Evolutionary conservation across 2,329 filamentous ascomycete species (phyloP).

Genomic region (Botrytis hyacinthi): DNA sequence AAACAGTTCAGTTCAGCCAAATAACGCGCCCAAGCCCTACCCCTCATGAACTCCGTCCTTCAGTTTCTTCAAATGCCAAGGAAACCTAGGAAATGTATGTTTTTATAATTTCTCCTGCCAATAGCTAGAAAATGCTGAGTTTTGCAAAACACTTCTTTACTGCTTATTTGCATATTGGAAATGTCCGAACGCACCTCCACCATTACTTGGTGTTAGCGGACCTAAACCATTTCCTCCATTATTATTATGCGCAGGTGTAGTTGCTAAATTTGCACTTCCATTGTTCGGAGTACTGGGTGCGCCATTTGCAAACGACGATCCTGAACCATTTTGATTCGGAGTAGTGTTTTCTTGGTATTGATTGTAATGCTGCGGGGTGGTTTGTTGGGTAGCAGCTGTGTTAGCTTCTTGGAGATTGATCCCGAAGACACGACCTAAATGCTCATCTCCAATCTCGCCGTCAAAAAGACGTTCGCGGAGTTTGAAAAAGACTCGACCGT

Average conservation of each 20-base stretch:
- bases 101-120: background rate
- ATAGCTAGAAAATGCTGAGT: background rate
- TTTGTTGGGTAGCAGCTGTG: slow-evolving; percentile 42
- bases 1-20: background rate
- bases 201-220: slow-evolving; percentile 74
- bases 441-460: slow-evolving; percentile 75
- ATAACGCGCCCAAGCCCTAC: slow-evolving; percentile 7
- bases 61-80: background rate
- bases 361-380: slow-evolving; percentile 43
- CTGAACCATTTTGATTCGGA: slow-evolving; percentile 50
- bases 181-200: slow-evolving; percentile 71
- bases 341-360: slow-evolving; percentile 48
- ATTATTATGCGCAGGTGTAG: slow-evolving; percentile 53
- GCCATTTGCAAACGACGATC: slow-evolving; percentile 48
- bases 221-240: slow-evolving; percentile 53
- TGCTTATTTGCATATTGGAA: slow-evolving; percentile 48
- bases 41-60: background rate
- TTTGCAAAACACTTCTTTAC: background rate
- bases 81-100: slow-evolving; percentile 5
- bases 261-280: slow-evolving; percentile 51
- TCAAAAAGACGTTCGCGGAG: slow-evolving; percentile 87
- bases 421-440: slow-evolving; percentile 90
- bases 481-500: slow-evolving; percentile 92
- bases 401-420: slow-evolving; percentile 67
- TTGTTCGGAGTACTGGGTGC: slow-evolving; percentile 69